phyloP scores from a whole-genome alignment of 441 rosid genomes.

The Oxalis stricta region DNA sequence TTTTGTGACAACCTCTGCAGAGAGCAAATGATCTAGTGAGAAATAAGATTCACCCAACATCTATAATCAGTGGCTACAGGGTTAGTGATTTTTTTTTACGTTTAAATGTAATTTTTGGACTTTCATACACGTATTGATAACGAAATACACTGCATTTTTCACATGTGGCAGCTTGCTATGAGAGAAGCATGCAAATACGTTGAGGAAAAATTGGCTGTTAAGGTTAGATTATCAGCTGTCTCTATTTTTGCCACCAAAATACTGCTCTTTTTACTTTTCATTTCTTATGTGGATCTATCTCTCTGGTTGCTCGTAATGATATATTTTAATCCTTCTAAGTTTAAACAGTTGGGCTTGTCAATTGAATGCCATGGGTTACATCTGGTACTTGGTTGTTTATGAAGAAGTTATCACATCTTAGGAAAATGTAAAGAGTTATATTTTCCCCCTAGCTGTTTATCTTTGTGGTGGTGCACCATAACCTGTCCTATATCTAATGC shows the following conservation, averaged over 20 bases:
- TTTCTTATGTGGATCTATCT: too few relatives aligned
- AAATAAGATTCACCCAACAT: conserved; percentile 95
- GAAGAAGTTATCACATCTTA: not conserved
- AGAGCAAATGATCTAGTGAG: conserved; percentile 94
- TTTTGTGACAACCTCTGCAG: conserved; percentile 22
- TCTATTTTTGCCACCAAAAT: conserved; percentile 1
- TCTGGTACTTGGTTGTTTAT: too few relatives aligned
- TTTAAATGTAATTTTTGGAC: not conserved
- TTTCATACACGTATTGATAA: not conserved
- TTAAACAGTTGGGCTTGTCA: too few relatives aligned
- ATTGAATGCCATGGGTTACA: too few relatives aligned
- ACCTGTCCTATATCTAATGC: not conserved
- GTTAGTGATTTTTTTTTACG: conserved; percentile 25
- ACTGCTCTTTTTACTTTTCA: too few relatives aligned
- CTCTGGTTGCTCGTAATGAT: too few relatives aligned
- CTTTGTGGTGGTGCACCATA: not conserved
- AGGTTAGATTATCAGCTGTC: conserved; percentile 27
- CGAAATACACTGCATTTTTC: too few relatives aligned
- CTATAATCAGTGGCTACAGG: conserved; percentile 89
- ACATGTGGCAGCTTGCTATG: conserved; percentile 94
- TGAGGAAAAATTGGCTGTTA: conserved; percentile 78
- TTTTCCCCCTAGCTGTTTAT: not conserved
- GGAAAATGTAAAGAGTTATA: not conserved
- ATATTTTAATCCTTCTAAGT: too few relatives aligned
- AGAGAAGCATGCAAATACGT: conserved; percentile 94